Conservation (phyloP, 768 basidiomycete species). For the Russula sp. region DNA sequence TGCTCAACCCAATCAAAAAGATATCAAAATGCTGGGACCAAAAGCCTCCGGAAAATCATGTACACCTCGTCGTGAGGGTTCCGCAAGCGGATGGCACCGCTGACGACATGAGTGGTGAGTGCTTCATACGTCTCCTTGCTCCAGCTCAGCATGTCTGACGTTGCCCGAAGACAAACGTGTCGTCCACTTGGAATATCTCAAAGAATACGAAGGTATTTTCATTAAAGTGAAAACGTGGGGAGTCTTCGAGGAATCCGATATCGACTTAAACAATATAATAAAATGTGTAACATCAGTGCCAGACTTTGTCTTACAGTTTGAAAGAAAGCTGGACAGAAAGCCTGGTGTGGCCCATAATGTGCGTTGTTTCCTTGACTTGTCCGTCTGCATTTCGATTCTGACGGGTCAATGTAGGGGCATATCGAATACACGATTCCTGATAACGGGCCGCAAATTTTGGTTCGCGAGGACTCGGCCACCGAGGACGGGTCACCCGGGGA, state of each 20-base stretch:
- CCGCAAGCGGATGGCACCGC: too few relatives aligned
- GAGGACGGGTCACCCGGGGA: not conserved
- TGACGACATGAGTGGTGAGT: too few relatives aligned
- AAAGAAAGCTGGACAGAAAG: not conserved
- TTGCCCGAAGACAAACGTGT: too few relatives aligned
- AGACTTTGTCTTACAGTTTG: not conserved
- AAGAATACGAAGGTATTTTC: not conserved
- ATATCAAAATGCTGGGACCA: too few relatives aligned
- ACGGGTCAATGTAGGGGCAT: not conserved
- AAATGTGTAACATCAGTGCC: not conserved
- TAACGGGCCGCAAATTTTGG: not conserved
- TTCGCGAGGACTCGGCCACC: not conserved
- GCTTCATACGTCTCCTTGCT: too few relatives aligned
- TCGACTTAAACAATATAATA: not conserved
- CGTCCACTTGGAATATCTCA: too few relatives aligned
- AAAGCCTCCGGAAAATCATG: too few relatives aligned
- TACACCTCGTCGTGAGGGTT: too few relatives aligned
- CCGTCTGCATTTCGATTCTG: not conserved
- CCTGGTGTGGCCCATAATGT: not conserved
- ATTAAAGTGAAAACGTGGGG: not conserved
- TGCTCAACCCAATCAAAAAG: too few relatives aligned
- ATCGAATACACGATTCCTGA: fast-evolving
- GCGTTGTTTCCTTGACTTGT: not conserved
- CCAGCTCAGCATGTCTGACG: too few relatives aligned
- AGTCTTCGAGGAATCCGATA: not conserved